Percentiles rank a stretch among this genome's conserved stretches.
phyloP scores from a whole-genome alignment of 2,329 filamentous ascomycete species.

The Apiospora malaysiana region DNA sequence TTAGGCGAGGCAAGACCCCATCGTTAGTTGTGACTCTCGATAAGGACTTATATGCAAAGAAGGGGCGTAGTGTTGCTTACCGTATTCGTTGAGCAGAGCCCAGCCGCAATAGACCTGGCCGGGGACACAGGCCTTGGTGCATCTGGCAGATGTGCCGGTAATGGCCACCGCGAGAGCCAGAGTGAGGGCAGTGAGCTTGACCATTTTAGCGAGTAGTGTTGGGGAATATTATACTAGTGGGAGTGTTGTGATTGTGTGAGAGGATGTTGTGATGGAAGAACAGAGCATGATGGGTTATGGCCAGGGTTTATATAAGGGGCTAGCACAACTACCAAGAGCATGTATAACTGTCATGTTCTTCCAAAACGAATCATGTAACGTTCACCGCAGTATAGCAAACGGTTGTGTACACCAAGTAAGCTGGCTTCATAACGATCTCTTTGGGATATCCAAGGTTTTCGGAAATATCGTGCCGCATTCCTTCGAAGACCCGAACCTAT shows the following conservation, averaged over 20 bases:
- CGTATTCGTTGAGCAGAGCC: not conserved
- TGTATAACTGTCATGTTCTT: not conserved
- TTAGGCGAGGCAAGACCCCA: too few species aligned
- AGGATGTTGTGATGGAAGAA: not conserved
- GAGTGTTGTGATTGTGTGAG: not conserved
- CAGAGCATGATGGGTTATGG: not conserved
- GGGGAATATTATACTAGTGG: not conserved
- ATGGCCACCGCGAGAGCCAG: slow-evolving; percentile 11
- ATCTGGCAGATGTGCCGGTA: slow-evolving; percentile 1
- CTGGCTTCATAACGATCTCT: not conserved
- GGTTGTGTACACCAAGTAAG: slow-evolving; percentile 5
- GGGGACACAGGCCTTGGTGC: slow-evolving; percentile 16
- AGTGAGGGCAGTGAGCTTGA: slow-evolving; percentile 7
- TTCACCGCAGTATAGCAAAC: not conserved
- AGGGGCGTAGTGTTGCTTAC: not conserved
- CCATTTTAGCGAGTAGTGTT: not conserved
- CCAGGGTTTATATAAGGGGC: not conserved
- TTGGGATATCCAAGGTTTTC: not conserved
- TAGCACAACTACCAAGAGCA: not conserved
- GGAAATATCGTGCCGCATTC: not conserved
- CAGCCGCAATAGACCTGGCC: slow-evolving; percentile 13
- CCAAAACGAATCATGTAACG: not conserved
- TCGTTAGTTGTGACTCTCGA: too few species aligned
- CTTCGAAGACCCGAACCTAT: not conserved
- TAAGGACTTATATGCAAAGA: too few species aligned